phyloP scores from a whole-genome alignment of 2,329 filamentous ascomycete genomes.

The Paraphaeosphaeria minitans region DNA sequence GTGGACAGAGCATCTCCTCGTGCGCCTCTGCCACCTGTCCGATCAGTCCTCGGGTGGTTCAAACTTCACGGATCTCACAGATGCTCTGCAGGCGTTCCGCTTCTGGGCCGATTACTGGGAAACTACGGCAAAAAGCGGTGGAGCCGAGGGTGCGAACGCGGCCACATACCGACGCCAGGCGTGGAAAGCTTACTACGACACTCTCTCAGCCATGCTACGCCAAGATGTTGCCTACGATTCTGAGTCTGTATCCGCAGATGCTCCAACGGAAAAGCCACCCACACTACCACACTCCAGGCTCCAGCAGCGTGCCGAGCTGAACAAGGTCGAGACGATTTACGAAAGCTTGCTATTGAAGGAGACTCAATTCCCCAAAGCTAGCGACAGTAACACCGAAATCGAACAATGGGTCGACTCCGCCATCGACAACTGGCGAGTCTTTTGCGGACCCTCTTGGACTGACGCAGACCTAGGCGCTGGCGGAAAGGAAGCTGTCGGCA shows the following conservation, averaged over 20 bases:
- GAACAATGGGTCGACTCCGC: slow-evolving; percentile 81
- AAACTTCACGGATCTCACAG: slow-evolving; percentile 31
- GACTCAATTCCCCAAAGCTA: slow-evolving; percentile 82
- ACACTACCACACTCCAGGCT: slow-evolving; percentile 37
- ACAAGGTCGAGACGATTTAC: slow-evolving; percentile 78
- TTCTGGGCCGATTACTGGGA: slow-evolving; percentile 74
- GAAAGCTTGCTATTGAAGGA: slow-evolving; percentile 79
- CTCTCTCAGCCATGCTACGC: slow-evolving; percentile 77
- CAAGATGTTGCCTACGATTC: slow-evolving; percentile 64
- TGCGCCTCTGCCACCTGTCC: slow-evolving; percentile 73
- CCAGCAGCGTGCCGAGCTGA: slow-evolving; percentile 73
- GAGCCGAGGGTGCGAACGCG: slow-evolving; percentile 24
- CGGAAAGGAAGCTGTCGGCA: slow-evolving; percentile 75
- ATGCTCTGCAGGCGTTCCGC: slow-evolving; percentile 56
- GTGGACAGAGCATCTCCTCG: slow-evolving; percentile 80
- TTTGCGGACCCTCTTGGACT: slow-evolving; percentile 80
- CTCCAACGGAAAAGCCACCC: slow-evolving; percentile 30
- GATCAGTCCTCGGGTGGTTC: slow-evolving; percentile 59
- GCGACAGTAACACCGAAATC: slow-evolving; percentile 76
- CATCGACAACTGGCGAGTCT: slow-evolving; percentile 81
- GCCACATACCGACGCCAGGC: slow-evolving; percentile 62
- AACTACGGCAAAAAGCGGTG: slow-evolving; percentile 24
- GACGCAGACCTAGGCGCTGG: slow-evolving; percentile 81
- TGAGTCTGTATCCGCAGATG: slow-evolving; percentile 44
- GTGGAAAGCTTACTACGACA: slow-evolving; percentile 85